phyloP scores from a whole-genome alignment of 768 basidiomycete genomes.

The Amanita pseudoporphyria region DNA sequence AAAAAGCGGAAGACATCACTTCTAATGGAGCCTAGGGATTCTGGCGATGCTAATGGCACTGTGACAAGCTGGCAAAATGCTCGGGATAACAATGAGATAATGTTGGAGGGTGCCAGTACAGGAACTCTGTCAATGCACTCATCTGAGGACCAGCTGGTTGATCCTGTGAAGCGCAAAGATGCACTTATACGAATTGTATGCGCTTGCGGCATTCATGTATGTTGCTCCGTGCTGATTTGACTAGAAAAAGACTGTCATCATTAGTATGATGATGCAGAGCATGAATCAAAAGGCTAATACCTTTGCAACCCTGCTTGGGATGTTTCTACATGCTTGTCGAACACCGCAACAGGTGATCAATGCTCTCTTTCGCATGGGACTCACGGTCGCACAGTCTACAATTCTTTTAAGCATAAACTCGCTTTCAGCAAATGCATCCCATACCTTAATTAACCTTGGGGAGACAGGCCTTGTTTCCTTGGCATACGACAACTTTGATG shows the following conservation, averaged over 20 bases:
- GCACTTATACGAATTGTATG: background rate
- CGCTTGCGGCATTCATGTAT: background rate
- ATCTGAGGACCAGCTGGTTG: no score
- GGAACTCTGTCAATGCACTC: background rate
- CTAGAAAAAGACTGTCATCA: conserved; percentile 19
- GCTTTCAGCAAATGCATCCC: conserved; percentile 11
- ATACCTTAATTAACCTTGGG: conserved; percentile 5
- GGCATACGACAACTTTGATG: conserved; percentile 21
- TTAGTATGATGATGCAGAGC: no score
- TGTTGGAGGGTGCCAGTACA: background rate
- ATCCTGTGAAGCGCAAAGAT: background rate
- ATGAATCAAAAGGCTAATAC: conserved; percentile 17
- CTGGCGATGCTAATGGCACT: no score
- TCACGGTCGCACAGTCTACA: conserved; percentile 14
- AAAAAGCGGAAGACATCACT: background rate
- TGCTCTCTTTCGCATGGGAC: conserved; percentile 16
- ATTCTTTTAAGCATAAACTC: conserved; percentile 11
- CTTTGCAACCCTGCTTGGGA: background rate
- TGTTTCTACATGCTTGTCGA: conserved; percentile 3
- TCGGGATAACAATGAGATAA: background rate
- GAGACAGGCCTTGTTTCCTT: conserved; percentile 10
- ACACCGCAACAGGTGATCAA: conserved; percentile 19
- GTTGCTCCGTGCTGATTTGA: background rate
- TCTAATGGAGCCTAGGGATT: no score
- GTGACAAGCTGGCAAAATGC: no score